Conservation (phyloP, 2,329 filamentous ascomycete genomes). For the Sporothrix brasiliensis region DNA sequence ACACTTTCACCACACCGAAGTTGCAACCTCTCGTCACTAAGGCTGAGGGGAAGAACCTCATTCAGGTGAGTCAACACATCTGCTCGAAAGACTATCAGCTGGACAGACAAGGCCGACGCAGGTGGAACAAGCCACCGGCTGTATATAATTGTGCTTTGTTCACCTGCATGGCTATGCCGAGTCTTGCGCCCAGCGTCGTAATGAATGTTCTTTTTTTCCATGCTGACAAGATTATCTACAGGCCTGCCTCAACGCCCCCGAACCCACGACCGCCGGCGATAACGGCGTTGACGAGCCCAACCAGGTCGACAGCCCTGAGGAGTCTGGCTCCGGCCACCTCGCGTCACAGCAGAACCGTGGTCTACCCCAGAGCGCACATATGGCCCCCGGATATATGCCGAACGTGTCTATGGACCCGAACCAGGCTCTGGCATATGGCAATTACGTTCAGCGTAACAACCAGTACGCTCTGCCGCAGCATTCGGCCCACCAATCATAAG, state of each 20-base stretch:
- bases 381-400: conserved; percentile 65
- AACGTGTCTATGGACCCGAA: conserved; percentile 72
- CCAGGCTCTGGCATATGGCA: conserved; percentile 80
- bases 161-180: not conserved
- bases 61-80: conserved; percentile 70
- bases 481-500: conserved; percentile 74
- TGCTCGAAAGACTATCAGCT: not conserved
- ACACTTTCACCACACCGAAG: conserved; percentile 98
- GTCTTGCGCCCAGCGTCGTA: not conserved
- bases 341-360: conserved; percentile 65
- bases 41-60: conserved; percentile 97
- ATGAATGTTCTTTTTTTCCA: not conserved
- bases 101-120: not conserved
- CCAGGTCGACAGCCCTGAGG: conserved; percentile 87
- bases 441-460: conserved; percentile 73
- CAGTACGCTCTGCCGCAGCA: conserved; percentile 83
- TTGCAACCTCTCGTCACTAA: conserved; percentile 97
- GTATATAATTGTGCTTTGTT: not conserved
- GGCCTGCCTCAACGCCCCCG: conserved; percentile 96
- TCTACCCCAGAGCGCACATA: conserved; percentile 65
- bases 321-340: conserved; percentile 75
- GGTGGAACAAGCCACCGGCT: not conserved
- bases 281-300: conserved; percentile 77
- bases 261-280: conserved; percentile 78
- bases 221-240: conserved; percentile 49